A percentile compares a stretch with the other conserved stretches of the same genome.
Conservation (phyloP, 345 rosid species). For the Laguncularia racemosa region DNA sequence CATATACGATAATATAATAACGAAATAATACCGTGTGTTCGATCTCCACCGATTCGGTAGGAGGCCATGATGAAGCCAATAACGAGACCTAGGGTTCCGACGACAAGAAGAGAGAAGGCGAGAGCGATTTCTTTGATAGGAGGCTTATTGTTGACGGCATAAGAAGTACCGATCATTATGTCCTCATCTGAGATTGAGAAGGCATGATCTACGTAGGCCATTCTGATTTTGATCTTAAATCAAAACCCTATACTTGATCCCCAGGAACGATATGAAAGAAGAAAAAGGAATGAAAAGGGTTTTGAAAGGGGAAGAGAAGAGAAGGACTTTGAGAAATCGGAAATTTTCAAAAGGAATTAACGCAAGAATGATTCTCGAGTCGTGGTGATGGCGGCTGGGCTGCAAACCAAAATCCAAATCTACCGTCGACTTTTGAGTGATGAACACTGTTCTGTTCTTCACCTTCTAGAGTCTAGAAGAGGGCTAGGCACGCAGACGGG, state of each 20-base stretch:
- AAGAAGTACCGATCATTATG: constrained; percentile 61
- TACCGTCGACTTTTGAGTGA: too few species aligned
- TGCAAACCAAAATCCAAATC: too few species aligned
- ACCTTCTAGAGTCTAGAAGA: too few species aligned
- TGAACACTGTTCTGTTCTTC: too few species aligned
- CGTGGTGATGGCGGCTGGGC: too few species aligned
- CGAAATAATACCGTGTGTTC: constrained; percentile 52
- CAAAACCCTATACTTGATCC: background rate
- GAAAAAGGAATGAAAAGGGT: background rate
- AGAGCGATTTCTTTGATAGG: constrained; percentile 93
- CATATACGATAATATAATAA: constrained; percentile 8
- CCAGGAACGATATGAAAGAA: too few species aligned
- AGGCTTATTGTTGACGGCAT: constrained; percentile 64
- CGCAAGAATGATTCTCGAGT: too few species aligned
- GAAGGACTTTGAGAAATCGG: too few species aligned
- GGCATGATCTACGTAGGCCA: constrained; percentile 98
- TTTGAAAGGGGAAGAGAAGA: too few species aligned
- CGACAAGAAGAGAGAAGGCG: constrained; percentile 79
- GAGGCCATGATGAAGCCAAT: constrained; percentile 64
- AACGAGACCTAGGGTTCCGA: constrained; percentile 69
- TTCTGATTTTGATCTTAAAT: constrained; percentile 8
- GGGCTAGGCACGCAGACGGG: too few species aligned
- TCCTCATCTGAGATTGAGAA: constrained; percentile 96
- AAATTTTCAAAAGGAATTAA: too few species aligned
- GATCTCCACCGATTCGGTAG: constrained; percentile 84